A percentile compares a stretch with the other conserved stretches of the same genome.
Conservation (phyloP, 805 yeast species). For the Kregervanrija pseudodelftensis region DNA sequence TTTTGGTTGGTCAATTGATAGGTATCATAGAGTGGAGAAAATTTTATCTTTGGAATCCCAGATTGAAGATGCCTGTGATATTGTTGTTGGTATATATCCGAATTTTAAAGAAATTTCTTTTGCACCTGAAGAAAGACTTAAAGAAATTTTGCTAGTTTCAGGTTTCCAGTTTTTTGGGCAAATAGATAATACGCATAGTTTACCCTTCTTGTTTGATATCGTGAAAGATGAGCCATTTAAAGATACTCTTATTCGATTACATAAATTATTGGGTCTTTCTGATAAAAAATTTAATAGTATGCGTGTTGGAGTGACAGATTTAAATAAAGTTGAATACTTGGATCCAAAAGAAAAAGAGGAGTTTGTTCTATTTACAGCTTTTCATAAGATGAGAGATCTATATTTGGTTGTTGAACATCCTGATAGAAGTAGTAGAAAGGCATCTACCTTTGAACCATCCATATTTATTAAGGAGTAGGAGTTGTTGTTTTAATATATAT, state of each 20-base stretch:
- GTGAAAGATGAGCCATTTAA: slow-evolving; percentile 58
- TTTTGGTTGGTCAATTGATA: slow-evolving; percentile 50
- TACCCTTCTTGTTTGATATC: slow-evolving; percentile 74
- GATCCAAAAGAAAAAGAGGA: slow-evolving; percentile 48
- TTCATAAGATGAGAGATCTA: slow-evolving; percentile 20
- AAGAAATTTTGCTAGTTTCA: slow-evolving; percentile 37
- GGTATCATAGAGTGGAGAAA: slow-evolving; percentile 24
- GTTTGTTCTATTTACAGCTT: slow-evolving; percentile 46
- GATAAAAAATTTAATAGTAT: slow-evolving; percentile 75
- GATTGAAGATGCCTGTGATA: slow-evolving; percentile 33
- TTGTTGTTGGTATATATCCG: slow-evolving; percentile 44
- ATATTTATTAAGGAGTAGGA: no score
- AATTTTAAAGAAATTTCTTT: slow-evolving; percentile 18
- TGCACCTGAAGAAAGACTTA: slow-evolving; percentile 20
- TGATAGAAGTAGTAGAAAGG: slow-evolving; percentile 52
- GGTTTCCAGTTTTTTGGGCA: slow-evolving; percentile 76
- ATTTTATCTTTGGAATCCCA: slow-evolving; percentile 28
- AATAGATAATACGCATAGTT: slow-evolving; percentile 61
- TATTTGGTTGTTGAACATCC: slow-evolving; percentile 81
- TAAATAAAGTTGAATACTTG: slow-evolving; percentile 29
- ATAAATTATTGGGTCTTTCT: slow-evolving; percentile 65
- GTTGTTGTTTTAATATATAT: no score
- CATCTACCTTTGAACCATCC: background rate
- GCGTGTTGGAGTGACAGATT: slow-evolving; percentile 50
- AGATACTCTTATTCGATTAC: slow-evolving; percentile 61